Conservation (phyloP, 108 stramenopile species). For the Cyclostephanos invisitatus region DNA sequence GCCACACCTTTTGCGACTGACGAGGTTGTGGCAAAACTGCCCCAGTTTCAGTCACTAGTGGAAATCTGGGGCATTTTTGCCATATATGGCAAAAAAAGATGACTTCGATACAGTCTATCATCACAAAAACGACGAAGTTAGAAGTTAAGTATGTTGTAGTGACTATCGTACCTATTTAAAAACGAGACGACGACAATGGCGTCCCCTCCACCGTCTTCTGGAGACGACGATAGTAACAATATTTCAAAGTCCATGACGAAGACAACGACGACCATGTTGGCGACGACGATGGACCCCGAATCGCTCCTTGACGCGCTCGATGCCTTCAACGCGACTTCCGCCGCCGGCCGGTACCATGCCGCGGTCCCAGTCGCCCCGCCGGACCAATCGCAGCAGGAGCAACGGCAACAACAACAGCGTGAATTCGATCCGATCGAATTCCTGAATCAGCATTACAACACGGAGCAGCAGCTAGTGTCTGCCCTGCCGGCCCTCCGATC, state of each 20-base stretch:
- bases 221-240: background rate
- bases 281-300: conserved; percentile 45
- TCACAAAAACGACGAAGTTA: too few species aligned
- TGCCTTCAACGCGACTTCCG: conserved; percentile 23
- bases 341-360: conserved; percentile 18
- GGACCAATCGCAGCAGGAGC: conserved; percentile 10
- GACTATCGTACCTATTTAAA: too few species aligned
- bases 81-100: too few species aligned
- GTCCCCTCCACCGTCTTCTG: background rate
- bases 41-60: too few species aligned
- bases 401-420: conserved; percentile 1
- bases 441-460: conserved; percentile 76
- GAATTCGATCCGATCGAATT: conserved; percentile 78
- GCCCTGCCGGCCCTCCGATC: conserved; percentile 69
- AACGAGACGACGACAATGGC: background rate
- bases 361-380: conserved; percentile 3
- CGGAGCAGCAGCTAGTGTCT: conserved; percentile 61
- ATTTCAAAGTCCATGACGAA: background rate
- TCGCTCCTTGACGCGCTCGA: conserved; percentile 59
- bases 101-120: too few species aligned
- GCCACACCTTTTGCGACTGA: too few species aligned
- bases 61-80: too few species aligned
- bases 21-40: too few species aligned
- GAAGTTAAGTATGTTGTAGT: too few species aligned
- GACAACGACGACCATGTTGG: conserved; percentile 9